Conservation (phyloP, 306 rosid genomes). For the Oemleria cerasiformis region DNA sequence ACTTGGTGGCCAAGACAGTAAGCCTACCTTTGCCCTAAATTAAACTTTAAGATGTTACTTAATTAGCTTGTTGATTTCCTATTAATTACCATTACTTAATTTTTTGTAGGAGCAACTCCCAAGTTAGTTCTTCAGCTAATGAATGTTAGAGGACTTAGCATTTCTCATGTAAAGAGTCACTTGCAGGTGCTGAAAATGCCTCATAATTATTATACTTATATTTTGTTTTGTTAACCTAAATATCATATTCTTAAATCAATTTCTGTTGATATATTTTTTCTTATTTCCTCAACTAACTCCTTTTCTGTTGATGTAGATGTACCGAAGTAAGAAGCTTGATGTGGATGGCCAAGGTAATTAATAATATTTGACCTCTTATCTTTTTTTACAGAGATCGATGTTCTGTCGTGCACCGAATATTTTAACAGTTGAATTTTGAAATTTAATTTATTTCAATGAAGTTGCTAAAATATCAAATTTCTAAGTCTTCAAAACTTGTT, state of each 20-base stretch:
- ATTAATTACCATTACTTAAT: neutral
- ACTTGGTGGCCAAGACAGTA: conserved; percentile 89
- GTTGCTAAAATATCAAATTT: no score
- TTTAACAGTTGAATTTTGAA: no score
- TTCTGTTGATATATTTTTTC: neutral
- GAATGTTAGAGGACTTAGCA: conserved; percentile 90
- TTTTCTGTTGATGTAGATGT: conserved; percentile 43
- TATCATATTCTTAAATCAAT: neutral
- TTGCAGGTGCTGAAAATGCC: conserved; percentile 54
- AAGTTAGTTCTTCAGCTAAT: conserved; percentile 80
- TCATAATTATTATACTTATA: no score
- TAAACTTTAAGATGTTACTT: no score
- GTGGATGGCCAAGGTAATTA: conserved; percentile 73
- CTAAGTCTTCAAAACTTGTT: no score
- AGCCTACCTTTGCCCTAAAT: conserved; percentile 19
- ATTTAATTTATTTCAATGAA: no score
- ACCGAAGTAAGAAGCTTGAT: conserved; percentile 87
- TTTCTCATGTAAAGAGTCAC: conserved; percentile 93
- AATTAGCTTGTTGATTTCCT: no score
- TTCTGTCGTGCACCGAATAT: no score
- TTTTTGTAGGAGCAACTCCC: conserved; percentile 80
- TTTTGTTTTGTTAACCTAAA: neutral
- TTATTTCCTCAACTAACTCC: neutral
- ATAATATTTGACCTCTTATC: neutral
- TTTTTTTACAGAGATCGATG: neutral